A percentile compares a stretch with the other conserved stretches of the same genome.
Evolutionary conservation across 2,329 filamentous ascomycete genomes (phyloP).

Genomic region (Aspergillus pseudonomiae): DNA sequence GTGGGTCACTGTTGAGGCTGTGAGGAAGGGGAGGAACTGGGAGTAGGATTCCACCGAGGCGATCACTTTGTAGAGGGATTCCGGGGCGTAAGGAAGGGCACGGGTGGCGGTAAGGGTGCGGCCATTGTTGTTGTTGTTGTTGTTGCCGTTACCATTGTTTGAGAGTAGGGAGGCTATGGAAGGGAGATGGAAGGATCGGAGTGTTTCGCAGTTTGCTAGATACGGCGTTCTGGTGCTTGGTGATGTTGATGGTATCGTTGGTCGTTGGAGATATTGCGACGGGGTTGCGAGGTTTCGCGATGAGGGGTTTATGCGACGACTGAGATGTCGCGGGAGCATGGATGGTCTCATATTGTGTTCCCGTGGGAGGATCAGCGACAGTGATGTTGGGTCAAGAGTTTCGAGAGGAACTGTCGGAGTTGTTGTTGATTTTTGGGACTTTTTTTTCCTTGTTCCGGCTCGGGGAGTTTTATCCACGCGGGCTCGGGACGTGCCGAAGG

Average conservation of each 20-base stretch:
- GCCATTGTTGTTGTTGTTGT: conserved; percentile 34
- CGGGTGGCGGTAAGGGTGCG: conserved; percentile 74
- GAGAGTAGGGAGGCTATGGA: conserved; percentile 33
- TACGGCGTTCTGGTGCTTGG: background rate
- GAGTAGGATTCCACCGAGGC: conserved; percentile 85
- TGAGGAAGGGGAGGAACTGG: conserved; percentile 90
- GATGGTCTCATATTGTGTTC: conserved; percentile 11
- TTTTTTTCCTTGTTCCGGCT: background rate
- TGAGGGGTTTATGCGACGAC: background rate
- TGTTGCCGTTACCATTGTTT: conserved; percentile 16
- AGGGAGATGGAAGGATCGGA: conserved; percentile 31
- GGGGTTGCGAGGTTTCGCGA: background rate
- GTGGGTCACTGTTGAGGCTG: conserved; percentile 72
- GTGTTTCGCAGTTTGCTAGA: background rate
- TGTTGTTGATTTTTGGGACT: conserved; percentile 3
- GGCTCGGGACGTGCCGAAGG: conserved; percentile 13
- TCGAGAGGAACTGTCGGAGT: background rate
- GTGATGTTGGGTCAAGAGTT: background rate
- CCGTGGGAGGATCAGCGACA: background rate
- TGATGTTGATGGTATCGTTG: background rate
- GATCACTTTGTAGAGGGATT: conserved; percentile 79
- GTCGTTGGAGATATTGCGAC: background rate
- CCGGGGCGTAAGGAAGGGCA: conserved; percentile 72
- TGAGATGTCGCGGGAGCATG: conserved; percentile 5
- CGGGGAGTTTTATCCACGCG: conserved; percentile 3